Evolutionary conservation across 306 rosid species (phyloP).

Genomic region (Calophaca sinica): DNA sequence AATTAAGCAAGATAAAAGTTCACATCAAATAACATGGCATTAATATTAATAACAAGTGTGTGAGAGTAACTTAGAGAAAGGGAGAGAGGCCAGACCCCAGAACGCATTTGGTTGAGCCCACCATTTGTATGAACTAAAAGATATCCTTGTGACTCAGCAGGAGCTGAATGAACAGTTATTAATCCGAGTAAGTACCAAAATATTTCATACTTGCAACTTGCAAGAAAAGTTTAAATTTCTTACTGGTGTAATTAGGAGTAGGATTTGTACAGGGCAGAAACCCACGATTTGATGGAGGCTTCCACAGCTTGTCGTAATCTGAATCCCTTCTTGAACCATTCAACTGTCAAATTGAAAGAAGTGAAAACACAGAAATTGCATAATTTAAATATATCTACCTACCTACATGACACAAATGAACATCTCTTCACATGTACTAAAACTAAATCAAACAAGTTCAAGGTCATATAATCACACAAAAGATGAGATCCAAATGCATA

Average conservation of each 20-base stretch:
- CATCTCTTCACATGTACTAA: constrained; percentile 4
- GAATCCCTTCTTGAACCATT: constrained; percentile 52
- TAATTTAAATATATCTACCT: constrained; percentile 28
- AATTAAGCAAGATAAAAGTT: constrained; percentile 22
- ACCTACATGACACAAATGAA: constrained; percentile 7
- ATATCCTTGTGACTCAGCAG: constrained; percentile 73
- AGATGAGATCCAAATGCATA: constrained; percentile 28
- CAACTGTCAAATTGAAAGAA: constrained; percentile 64
- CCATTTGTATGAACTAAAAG: constrained; percentile 97
- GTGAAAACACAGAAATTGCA: constrained; percentile 58
- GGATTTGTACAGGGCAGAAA: constrained; percentile 79
- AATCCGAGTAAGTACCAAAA: constrained; percentile 42
- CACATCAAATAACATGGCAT: constrained; percentile 9
- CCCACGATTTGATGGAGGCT: constrained; percentile 77
- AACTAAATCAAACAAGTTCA: constrained; percentile 9
- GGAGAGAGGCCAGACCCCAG: constrained; percentile 80
- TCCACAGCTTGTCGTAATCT: constrained; percentile 80
- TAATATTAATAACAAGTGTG: constrained; percentile 18
- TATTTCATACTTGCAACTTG: constrained; percentile 16
- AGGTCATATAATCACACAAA: not conserved
- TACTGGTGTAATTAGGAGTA: constrained; percentile 75
- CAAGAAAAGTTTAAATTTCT: constrained; percentile 43
- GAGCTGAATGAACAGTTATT: constrained; percentile 64
- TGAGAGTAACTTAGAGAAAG: constrained; percentile 23
- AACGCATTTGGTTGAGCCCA: constrained; percentile 99